Evolutionary conservation across 306 rosid genomes (phyloP), one percentile per base, ranked within the genome.

Genomic region (Lathyrus sativus): DNA sequence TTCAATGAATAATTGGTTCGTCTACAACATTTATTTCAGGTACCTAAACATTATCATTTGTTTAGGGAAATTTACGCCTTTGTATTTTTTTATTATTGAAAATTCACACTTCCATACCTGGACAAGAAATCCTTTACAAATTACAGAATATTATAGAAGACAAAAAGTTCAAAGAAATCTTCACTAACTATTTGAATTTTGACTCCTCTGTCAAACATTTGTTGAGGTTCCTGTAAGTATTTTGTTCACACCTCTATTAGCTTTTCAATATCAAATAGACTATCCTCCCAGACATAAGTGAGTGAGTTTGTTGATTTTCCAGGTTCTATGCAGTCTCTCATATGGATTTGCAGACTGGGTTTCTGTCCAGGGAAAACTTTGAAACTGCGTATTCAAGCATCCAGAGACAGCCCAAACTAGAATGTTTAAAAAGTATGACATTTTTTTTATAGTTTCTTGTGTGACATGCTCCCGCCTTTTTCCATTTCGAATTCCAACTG

Each of bases 371-470:
- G 35, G 85, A 85, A 80, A 83, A 85, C 82, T 86, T 93, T 70
- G 78, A 88, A 83, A 61, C 75, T 43, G 93, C 98, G 46, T 83
- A 86, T 64, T 76, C 86, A 56, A 83, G 73, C 79, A 79, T 82
- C 70, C 86, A 84, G 65, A 82, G 90, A 83, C 88, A 88, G 56
- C 95, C 96, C 33, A 93, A 90, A 85, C 76, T 85, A 77, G 96
- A 93, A 69, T 82, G 82, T 76, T 61, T 93, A 73, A 88, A 58
- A 88, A 90, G 97, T 90, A 79, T 11, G 85, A 13, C n/a, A 51
- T 22, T 28, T 54, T 54, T 22, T 37, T 45, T 28, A 17, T 28
- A 43, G 49, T 70, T 18, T 63, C 22, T 11, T 61, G 9, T 67
- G 11, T 44, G 42, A 29, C 11, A 33, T 35, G 39, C 7, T 35